Evolutionary conservation across 1,139 yeast species (phyloP).

Genomic region (Debaryomycetaceae sp.): DNA sequence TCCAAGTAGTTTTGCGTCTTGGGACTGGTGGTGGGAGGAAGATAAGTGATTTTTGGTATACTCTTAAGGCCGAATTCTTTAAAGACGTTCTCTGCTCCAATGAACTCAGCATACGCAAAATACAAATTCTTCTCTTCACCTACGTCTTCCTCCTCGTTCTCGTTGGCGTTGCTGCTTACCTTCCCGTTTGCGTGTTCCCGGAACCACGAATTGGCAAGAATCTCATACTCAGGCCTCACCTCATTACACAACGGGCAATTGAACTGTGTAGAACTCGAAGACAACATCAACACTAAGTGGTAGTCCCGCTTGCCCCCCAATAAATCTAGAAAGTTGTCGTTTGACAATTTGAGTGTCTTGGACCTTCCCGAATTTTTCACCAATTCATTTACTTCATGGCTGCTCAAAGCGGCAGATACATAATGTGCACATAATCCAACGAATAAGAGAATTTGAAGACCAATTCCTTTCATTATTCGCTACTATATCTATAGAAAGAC

Average conservation of each 20-base stretch:
- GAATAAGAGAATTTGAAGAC: constrained; percentile 10
- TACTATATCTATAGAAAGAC: neutral
- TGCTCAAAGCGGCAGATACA: constrained; percentile 27
- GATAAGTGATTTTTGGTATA: constrained; percentile 76
- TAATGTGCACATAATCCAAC: constrained; percentile 12
- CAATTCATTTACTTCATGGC: constrained; percentile 22
- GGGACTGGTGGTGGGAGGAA: constrained; percentile 50
- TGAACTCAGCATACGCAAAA: constrained; percentile 75
- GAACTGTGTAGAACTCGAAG: constrained; percentile 70
- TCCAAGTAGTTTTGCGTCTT: constrained; percentile 26
- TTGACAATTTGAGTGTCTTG: constrained; percentile 44
- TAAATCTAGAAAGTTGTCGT: constrained; percentile 55
- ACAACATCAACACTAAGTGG: constrained; percentile 61
- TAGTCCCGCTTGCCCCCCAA: constrained; percentile 71
- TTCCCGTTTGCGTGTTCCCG: constrained; percentile 36
- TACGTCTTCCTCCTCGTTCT: constrained; percentile 22
- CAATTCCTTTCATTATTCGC: constrained; percentile 4
- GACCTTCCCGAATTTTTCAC: constrained; percentile 17
- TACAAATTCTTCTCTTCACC: constrained; percentile 40
- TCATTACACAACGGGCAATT: constrained; percentile 76
- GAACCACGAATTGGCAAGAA: constrained; percentile 59
- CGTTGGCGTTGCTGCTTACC: constrained; percentile 24
- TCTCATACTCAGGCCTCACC: constrained; percentile 61
- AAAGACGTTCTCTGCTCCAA: constrained; percentile 54
- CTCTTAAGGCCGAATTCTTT: constrained; percentile 55